Evolutionary conservation across 768 basidiomycete species (phyloP).

Genomic region (Sarcomyxa edulis): DNA sequence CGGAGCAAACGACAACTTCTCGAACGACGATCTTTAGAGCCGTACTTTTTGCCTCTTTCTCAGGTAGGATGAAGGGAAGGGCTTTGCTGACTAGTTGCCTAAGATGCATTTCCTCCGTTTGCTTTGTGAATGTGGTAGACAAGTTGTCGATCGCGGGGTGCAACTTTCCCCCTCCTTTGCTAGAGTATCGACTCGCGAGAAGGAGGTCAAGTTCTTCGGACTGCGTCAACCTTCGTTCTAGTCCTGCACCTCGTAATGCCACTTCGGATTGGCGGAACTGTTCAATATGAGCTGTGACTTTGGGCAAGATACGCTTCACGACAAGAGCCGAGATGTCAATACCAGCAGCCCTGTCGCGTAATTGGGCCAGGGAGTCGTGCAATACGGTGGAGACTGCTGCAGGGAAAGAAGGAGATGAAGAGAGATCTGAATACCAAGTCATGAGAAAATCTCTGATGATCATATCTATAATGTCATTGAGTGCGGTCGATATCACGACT

Average conservation of each 20-base stretch:
- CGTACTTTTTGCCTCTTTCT: constrained; percentile 65
- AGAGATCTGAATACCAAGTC: constrained; percentile 85
- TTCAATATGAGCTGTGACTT: constrained; percentile 83
- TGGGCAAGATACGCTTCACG: constrained; percentile 84
- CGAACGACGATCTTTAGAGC: constrained; percentile 69
- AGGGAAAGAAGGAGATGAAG: constrained; percentile 85
- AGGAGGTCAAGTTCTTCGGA: constrained; percentile 88
- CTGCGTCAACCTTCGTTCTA: constrained; percentile 80
- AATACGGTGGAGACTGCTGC: constrained; percentile 74
- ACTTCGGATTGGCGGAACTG: constrained; percentile 89
- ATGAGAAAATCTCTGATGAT: constrained; percentile 84
- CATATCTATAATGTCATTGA: constrained; percentile 79
- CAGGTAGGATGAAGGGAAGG: constrained; percentile 70
- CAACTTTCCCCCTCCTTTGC: constrained; percentile 55
- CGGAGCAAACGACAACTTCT: constrained; percentile 79
- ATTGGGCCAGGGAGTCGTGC: constrained; percentile 54
- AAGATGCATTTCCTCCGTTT: constrained; percentile 86
- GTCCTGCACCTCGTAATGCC: constrained; percentile 73
- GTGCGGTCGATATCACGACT: constrained; percentile 58
- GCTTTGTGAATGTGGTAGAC: constrained; percentile 83
- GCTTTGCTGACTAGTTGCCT: constrained; percentile 63
- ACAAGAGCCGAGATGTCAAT: constrained; percentile 74
- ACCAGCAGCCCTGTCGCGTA: constrained; percentile 48
- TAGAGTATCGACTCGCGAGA: constrained; percentile 77
- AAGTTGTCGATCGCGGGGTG: constrained; percentile 87